Conservation (phyloP, 306 rosid genomes). For the Cicer chorassanicum region DNA sequence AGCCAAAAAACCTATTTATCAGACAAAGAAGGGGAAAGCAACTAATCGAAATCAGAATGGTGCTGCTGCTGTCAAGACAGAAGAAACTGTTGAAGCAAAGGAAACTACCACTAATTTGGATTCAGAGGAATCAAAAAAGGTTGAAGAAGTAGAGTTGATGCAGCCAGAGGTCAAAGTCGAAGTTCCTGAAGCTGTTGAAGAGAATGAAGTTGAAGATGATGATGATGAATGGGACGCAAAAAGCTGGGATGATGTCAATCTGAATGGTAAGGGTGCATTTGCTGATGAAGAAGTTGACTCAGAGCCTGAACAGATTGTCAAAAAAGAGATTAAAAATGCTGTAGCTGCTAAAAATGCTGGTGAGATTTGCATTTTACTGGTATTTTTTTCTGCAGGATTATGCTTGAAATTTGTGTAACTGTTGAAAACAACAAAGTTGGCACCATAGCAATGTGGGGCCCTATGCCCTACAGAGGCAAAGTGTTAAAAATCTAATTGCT, state of each 20-base stretch:
- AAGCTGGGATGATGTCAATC: conserved; percentile 93
- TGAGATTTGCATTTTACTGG: conserved; percentile 43
- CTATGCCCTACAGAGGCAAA: neutral
- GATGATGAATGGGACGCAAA: conserved; percentile 95
- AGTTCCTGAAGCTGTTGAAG: conserved; percentile 62
- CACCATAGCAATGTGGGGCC: neutral
- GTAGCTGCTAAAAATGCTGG: conserved; percentile 51
- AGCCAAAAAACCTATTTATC: conserved; percentile 75
- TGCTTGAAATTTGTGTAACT: conserved; percentile 31
- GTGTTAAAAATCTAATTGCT: conserved; percentile 19
- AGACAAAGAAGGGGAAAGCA: conserved; percentile 74
- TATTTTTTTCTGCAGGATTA: neutral
- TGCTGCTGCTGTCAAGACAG: conserved; percentile 52
- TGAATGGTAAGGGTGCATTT: conserved; percentile 68
- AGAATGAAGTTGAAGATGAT: conserved; percentile 66
- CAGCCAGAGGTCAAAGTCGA: conserved; percentile 62
- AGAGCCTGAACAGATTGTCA: conserved; percentile 57
- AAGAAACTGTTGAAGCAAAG: conserved; percentile 60
- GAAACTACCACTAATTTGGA: conserved; percentile 55
- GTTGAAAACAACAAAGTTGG: conserved; percentile 23
- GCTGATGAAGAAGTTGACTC: conserved; percentile 92
- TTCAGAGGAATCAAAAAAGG: conserved; percentile 59
- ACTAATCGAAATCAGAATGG: conserved; percentile 64
- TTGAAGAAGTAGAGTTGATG: conserved; percentile 61
- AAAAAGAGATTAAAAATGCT: conserved; percentile 57